A percentile compares a stretch with the other conserved stretches of the same genome.
phyloP scores from a whole-genome alignment of 1,139 yeast species.

The Blastobotrys elegans region DNA sequence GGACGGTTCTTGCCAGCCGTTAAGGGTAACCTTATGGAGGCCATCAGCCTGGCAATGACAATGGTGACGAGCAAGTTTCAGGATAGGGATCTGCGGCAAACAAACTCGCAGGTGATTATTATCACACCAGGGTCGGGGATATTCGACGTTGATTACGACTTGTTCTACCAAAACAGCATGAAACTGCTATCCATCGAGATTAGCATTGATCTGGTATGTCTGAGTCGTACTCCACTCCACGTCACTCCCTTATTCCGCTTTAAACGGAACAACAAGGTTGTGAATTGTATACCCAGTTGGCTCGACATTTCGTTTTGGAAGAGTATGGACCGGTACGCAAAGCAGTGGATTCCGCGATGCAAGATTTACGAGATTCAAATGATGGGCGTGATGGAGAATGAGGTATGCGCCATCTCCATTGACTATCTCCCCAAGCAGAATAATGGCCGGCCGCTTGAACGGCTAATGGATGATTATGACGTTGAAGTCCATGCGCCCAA shows the following conservation, averaged over 20 bases:
- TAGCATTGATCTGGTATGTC: slow-evolving; percentile 81
- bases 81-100: slow-evolving; percentile 81
- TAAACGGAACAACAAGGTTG: slow-evolving; percentile 41
- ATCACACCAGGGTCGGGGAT: slow-evolving; percentile 92
- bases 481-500: slow-evolving; percentile 31
- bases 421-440: slow-evolving; percentile 41
- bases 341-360: slow-evolving; percentile 88
- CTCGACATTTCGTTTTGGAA: slow-evolving; percentile 87
- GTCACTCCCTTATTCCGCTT: slow-evolving; percentile 85
- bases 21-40: slow-evolving; percentile 84
- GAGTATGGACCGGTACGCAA: slow-evolving; percentile 37
- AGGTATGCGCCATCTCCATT: slow-evolving; percentile 59
- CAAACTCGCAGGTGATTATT: slow-evolving; percentile 78
- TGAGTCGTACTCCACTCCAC: slow-evolving; percentile 88
- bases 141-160: slow-evolving; percentile 82
- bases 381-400: slow-evolving; percentile 98
- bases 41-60: slow-evolving; percentile 78
- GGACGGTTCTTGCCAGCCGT: slow-evolving; percentile 68
- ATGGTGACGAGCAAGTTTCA: slow-evolving; percentile 74
- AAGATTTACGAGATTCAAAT: slow-evolving; percentile 92
- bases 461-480: slow-evolving; percentile 63
- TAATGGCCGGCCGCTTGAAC: slow-evolving; percentile 35
- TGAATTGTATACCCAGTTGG: slow-evolving; percentile 91
- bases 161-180: slow-evolving; percentile 69
- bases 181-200: slow-evolving; percentile 73